Percentiles rank a stretch among this genome's conserved stretches.
Conservation (phyloP, 345 rosid genomes). For the Brassica incana region DNA sequence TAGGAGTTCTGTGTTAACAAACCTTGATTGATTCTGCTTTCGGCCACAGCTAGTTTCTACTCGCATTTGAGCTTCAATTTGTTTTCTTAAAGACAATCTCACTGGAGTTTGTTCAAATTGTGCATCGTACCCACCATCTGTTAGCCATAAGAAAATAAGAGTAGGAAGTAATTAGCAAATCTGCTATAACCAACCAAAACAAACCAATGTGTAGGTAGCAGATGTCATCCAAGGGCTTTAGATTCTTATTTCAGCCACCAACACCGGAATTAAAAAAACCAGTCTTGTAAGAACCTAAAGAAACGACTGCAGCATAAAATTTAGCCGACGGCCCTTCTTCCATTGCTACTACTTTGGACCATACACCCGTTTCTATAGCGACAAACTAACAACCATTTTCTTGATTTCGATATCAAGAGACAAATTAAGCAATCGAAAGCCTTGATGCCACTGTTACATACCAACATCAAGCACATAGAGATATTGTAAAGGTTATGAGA, state of each 20-base stretch:
- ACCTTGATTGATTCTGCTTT: conserved; percentile 48
- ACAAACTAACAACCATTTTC: not conserved
- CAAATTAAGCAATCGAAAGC: not conserved
- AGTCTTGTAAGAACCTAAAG: conserved; percentile 64
- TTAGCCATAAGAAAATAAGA: conserved; percentile 22
- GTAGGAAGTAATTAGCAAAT: conserved; percentile 6
- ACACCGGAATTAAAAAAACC: conserved; percentile 49
- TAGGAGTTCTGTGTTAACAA: conserved; percentile 35
- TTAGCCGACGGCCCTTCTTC: not conserved
- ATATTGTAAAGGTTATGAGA: not conserved
- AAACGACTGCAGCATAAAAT: conserved; percentile 80
- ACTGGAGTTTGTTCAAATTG: conserved; percentile 51
- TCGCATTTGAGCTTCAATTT: conserved; percentile 84
- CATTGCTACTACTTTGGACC: not conserved
- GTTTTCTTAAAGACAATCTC: conserved; percentile 64
- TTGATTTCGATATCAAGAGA: not conserved
- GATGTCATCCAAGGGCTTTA: conserved; percentile 91
- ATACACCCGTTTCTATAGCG: not conserved
- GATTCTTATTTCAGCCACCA: conserved; percentile 90
- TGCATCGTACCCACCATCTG: conserved; percentile 51
- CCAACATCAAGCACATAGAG: not conserved
- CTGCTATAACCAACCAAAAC: not conserved
- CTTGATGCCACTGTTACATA: not conserved
- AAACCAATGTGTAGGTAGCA: conserved; percentile 88
- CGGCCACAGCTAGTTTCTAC: conserved; percentile 58